phyloP scores from a whole-genome alignment of 768 basidiomycete species.

The Kondoa malvinella region DNA sequence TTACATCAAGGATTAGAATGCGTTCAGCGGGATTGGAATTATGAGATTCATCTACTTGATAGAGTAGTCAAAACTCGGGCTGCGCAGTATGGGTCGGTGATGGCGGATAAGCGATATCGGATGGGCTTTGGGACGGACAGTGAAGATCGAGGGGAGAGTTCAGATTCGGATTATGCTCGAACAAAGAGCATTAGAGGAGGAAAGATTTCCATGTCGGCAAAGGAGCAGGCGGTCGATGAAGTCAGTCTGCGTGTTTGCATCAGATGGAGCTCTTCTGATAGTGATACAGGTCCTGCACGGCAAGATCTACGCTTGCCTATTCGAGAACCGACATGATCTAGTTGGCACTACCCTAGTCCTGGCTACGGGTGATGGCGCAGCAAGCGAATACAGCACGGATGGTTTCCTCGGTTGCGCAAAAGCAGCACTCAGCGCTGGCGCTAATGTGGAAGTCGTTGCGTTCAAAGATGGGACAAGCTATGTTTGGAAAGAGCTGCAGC shows the following conservation, averaged over 20 bases:
- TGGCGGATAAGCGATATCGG: neutral
- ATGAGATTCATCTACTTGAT: conserved; percentile 1
- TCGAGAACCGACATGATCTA: neutral
- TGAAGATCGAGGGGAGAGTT: neutral
- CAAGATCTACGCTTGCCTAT: conserved; percentile 1
- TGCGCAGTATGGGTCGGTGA: neutral
- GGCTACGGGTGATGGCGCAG: conserved; percentile 3
- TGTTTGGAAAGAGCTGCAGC: neutral
- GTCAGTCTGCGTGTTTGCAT: neutral
- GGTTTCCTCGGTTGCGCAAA: neutral
- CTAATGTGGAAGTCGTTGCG: neutral
- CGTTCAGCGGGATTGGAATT: neutral
- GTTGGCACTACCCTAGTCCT: neutral
- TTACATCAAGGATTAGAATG: conserved; percentile 1
- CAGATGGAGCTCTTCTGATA: neutral
- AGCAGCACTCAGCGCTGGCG: neutral
- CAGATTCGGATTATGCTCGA: neutral
- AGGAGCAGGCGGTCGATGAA: conserved; percentile 4
- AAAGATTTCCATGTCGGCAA: neutral
- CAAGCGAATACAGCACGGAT: neutral
- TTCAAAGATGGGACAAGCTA: neutral
- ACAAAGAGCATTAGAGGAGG: neutral
- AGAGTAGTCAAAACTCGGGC: neutral
- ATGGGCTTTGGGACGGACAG: neutral
- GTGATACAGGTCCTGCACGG: conserved; percentile 1